phyloP scores from a whole-genome alignment of 306 rosid species.

The Trifolium subterraneum region DNA sequence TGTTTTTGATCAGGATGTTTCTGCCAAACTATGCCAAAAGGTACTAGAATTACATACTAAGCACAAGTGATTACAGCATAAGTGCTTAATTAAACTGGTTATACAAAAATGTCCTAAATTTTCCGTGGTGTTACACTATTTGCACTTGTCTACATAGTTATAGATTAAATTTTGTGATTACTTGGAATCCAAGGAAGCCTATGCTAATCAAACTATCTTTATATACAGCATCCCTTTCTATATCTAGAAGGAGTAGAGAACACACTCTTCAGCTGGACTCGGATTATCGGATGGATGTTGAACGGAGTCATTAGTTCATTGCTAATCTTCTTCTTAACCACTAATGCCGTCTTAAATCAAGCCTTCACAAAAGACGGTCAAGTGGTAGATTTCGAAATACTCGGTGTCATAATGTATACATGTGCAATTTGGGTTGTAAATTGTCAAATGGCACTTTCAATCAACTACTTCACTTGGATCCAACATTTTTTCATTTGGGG shows the following conservation, averaged over 20 bases:
- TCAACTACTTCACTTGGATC: constrained; percentile 95
- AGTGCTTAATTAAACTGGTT: neutral
- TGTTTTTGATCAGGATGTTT: constrained; percentile 91
- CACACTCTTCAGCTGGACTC: constrained; percentile 83
- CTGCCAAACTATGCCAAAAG: constrained; percentile 80
- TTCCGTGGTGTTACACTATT: neutral
- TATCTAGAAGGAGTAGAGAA: constrained; percentile 80
- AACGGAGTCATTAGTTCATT: constrained; percentile 76
- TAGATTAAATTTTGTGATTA: neutral
- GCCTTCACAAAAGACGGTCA: constrained; percentile 77
- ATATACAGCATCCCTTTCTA: constrained; percentile 64
- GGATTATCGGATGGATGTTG: constrained; percentile 81
- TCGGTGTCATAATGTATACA: constrained; percentile 80
- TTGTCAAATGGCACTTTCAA: constrained; percentile 87
- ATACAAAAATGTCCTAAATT: neutral
- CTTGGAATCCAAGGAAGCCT: constrained; percentile 10
- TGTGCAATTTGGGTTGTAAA: constrained; percentile 86
- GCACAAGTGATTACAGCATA: too few species aligned
- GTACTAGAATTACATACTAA: constrained; percentile 42
- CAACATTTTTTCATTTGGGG: constrained; percentile 94
- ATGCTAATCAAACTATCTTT: constrained; percentile 24
- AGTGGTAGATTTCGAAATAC: constrained; percentile 63
- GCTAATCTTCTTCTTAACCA: constrained; percentile 75
- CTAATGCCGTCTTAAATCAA: constrained; percentile 56
- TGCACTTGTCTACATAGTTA: neutral